These are phyloP conservation scores for Penicillium sp. DNA, from an alignment of 2,329 filamentous ascomycete genomes.

Conservation along the genomic window DNA sequence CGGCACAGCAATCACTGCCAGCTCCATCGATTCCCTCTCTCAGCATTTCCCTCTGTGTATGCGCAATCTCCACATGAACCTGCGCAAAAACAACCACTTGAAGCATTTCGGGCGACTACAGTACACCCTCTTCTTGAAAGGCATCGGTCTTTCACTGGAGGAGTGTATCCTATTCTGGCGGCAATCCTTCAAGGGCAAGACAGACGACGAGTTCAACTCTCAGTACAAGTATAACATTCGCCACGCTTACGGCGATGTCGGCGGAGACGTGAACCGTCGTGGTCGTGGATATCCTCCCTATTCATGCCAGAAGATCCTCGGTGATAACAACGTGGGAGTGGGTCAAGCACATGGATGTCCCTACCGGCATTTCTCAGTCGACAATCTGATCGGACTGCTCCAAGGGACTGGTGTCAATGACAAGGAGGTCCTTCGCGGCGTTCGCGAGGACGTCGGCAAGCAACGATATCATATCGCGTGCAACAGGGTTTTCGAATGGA, in stretches of 20 bases:
- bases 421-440: conserved; percentile 66
- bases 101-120: conserved; percentile 92
- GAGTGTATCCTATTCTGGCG: conserved; percentile 93
- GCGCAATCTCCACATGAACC: conserved; percentile 78
- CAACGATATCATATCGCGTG: conserved; percentile 92
- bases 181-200: conserved; percentile 73
- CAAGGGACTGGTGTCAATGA: conserved; percentile 76
- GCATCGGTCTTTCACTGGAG: conserved; percentile 84
- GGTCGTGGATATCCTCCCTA: conserved; percentile 85
- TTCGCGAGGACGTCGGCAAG: conserved; percentile 83
- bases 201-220: conserved; percentile 93
- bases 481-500: conserved; percentile 86
- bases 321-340: conserved; percentile 76
- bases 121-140: conserved; percentile 94
- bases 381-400: conserved; percentile 73
- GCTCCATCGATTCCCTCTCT: conserved; percentile 72
- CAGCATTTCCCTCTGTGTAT: conserved; percentile 88
- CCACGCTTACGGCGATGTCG: conserved; percentile 92
- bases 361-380: conserved; percentile 82
- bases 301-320: conserved; percentile 91
- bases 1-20: conserved; percentile 69
- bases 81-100: conserved; percentile 82
- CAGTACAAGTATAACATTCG: conserved; percentile 96
- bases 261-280: conserved; percentile 80
- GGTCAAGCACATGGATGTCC: conserved; percentile 95